Conservation (phyloP, 257 asterid genomes). For the Solanum tarijense region DNA sequence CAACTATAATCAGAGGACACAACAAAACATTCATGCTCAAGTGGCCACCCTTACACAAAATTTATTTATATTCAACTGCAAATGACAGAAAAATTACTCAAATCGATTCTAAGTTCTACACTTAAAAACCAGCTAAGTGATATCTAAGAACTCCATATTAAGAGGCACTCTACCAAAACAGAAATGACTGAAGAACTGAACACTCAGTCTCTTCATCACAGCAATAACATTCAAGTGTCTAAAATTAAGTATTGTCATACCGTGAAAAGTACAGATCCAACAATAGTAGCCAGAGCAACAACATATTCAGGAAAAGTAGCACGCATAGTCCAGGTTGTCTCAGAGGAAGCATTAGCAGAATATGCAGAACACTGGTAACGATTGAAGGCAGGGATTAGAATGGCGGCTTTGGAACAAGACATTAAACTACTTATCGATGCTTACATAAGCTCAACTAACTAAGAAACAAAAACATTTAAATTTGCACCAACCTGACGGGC, state of each 20-base stretch:
- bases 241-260: slow-evolving; percentile 28
- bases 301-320: slow-evolving; percentile 96
- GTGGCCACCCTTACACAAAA: not conserved
- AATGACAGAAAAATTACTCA: not conserved
- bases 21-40: not conserved
- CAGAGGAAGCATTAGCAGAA: slow-evolving; percentile 69
- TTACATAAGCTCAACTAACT: slow-evolving; percentile 1
- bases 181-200: not conserved
- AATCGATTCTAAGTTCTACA: not conserved
- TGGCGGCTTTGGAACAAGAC: not conserved
- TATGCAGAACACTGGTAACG: slow-evolving; percentile 69
- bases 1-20: not conserved
- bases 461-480: not conserved
- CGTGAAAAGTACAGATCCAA: slow-evolving; percentile 89
- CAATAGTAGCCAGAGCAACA: slow-evolving; percentile 92
- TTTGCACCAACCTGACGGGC: slow-evolving; percentile 48
- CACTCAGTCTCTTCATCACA: not conserved
- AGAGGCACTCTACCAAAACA: not conserved
- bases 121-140: not conserved
- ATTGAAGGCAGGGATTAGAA: slow-evolving; percentile 5
- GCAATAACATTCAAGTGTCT: not conserved
- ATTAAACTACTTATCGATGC: not conserved
- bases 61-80: not conserved
- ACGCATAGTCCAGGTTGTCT: slow-evolving; percentile 91
- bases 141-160: not conserved